Base-by-base conservation (phyloP, 345 rosid species). In the Linum trigynum region DNA sequence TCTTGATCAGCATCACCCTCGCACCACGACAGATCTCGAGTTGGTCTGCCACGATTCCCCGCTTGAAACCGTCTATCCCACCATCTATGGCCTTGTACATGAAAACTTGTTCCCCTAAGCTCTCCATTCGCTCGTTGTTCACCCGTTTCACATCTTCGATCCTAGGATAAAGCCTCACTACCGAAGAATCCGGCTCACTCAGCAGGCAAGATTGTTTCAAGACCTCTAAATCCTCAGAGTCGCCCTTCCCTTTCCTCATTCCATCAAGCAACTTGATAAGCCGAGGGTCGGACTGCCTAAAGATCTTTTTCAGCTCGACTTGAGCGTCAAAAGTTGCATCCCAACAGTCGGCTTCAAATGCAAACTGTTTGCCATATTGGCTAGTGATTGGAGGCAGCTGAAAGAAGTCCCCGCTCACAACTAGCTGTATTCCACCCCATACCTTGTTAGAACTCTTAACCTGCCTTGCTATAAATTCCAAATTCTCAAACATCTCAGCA, bases 341-440 rank as follows among this genome's bases (percentile, higher is more conserved):
- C 79, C 79, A 80, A 57, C 78, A 80, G 45, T 75, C 76, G 11
- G 79, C 79, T 63, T 75, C 78, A 56, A 80, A 75, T 1, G 79
- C 78, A 53, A 77, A 80, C 68, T 71, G 72, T 62, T 70, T 70
- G 0, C 48, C 42, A 0, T 40, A 10, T 9, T 51, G 15, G 11
- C 61, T 57, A 7, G 40, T 17, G 39, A 69, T 64, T 0, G 74
- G 80, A 1, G 74, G 77, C 50, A 80, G 38, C 73, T 76, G 83
- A 36, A 71, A 70, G 63, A 74, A 80, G 65, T 76, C 80, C 32
- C 81, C 79, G 38, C 74, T 51, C 11, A 59, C 83, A 11, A 77
- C 61, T 42, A 80, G 75, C 70, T 59, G 75, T 39, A 77, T 74
- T 38, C 83, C 83, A 48, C 83, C 83, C 80, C 83, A 77, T 0